Percentiles rank a stretch among this genome's conserved stretches.
phyloP scores from a whole-genome alignment of 2,329 filamentous ascomycete species.

The Botryotinia globosa region DNA sequence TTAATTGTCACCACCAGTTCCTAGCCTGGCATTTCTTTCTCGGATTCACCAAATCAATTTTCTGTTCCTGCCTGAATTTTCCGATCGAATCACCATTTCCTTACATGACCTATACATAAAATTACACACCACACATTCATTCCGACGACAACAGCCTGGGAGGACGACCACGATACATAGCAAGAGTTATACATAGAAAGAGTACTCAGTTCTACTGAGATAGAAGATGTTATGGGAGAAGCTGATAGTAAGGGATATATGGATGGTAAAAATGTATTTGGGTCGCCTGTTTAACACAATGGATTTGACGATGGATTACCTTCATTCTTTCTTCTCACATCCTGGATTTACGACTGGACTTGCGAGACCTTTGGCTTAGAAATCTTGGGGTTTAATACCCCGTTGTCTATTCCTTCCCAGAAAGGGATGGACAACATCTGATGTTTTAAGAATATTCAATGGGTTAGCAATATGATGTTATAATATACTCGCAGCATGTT shows the following conservation, averaged over 20 bases:
- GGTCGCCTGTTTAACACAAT: constrained; percentile 2
- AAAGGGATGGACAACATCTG: neutral
- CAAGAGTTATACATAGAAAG: constrained; percentile 5
- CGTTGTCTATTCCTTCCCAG: neutral
- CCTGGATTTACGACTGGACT: neutral
- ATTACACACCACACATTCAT: neutral
- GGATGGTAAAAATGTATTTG: constrained; percentile 14
- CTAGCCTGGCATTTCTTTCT: neutral
- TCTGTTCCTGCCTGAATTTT: neutral
- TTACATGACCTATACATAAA: neutral
- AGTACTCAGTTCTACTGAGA: neutral
- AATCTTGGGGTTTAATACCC: neutral
- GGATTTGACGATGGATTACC: constrained; percentile 1
- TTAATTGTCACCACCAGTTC: neutral
- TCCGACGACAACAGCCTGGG: neutral
- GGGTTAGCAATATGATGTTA: neutral
- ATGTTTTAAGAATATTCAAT: neutral
- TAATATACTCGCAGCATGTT: neutral
- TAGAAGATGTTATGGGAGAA: neutral
- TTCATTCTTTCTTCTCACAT: neutral
- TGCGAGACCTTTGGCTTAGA: neutral
- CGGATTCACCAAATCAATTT: neutral
- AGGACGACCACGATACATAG: constrained; percentile 1
- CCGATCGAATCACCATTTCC: neutral
- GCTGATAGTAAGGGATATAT: neutral